Conservation (phyloP, 176 grass and related monocot species). For the Aegilops umbellulata region DNA sequence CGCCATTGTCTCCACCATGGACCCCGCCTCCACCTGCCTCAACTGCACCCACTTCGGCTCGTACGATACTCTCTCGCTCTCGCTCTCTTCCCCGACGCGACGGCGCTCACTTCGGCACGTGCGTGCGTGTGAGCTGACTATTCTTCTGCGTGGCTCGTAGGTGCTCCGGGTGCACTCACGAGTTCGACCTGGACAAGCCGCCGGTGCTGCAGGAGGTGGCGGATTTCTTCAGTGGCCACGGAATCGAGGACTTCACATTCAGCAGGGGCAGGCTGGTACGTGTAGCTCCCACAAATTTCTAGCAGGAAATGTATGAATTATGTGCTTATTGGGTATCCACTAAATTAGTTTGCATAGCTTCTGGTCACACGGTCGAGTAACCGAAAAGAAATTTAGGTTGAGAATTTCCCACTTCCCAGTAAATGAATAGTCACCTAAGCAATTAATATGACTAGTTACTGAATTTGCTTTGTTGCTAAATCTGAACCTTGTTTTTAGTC, state of each 20-base stretch:
- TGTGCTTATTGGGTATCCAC: neutral
- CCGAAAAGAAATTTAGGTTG: neutral
- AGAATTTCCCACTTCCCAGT: neutral
- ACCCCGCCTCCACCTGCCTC: conserved; percentile 46
- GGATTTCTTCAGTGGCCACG: conserved; percentile 58
- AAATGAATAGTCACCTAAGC: neutral
- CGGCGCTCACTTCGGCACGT: accelerated
- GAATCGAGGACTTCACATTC: conserved; percentile 76
- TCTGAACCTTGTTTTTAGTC: conserved; percentile 42
- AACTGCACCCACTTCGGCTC: conserved; percentile 77
- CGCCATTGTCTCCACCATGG: neutral
- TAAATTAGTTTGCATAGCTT: neutral
- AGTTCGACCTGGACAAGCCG: conserved; percentile 71
- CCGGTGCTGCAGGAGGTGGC: conserved; percentile 63
- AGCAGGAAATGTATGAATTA: neutral
- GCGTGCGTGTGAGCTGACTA: conserved; percentile 15
- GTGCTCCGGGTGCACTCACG: conserved; percentile 79
- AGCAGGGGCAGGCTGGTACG: conserved; percentile 73
- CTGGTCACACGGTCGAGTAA: neutral
- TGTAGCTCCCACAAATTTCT: neutral
- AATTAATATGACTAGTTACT: neutral
- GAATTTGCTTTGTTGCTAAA: neutral
- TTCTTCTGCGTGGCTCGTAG: conserved; percentile 25
- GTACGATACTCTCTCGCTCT: conserved; percentile 28
- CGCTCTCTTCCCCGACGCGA: neutral